These are phyloP conservation scores for thale cress (Arabidopsis thaliana) DNA, from an alignment of 345 rosid genomes.

Conservation along the genomic window DNA sequence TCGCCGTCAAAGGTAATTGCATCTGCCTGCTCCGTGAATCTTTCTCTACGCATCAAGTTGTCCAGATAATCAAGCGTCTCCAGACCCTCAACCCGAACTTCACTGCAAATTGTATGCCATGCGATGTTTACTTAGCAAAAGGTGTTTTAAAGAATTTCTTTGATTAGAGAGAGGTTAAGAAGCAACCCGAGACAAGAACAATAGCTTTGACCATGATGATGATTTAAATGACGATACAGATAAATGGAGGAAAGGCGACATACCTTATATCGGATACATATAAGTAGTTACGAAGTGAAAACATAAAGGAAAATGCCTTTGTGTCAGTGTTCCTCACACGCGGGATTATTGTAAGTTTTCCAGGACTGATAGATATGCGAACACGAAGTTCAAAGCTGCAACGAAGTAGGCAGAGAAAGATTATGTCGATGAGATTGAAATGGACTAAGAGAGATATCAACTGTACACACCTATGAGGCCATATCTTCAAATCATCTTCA, in stretches of 20 bases:
- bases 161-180: neutral
- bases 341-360: conserved; percentile 82
- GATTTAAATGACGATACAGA: neutral
- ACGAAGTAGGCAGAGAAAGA: conserved; percentile 17
- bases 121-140: conserved; percentile 9
- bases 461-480: conserved; percentile 72
- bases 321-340: conserved; percentile 88
- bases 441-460: neutral
- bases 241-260: conserved; percentile 9
- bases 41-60: conserved; percentile 60
- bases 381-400: conserved; percentile 93
- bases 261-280: conserved; percentile 95
- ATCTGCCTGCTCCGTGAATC: conserved; percentile 91
- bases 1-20: conserved; percentile 85
- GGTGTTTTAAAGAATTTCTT: neutral
- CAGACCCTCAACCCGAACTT: conserved; percentile 89
- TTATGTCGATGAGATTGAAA: conserved; percentile 13
- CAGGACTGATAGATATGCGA: conserved; percentile 71
- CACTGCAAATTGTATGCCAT: conserved; percentile 63
- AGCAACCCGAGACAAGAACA: neutral
- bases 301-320: conserved; percentile 76
- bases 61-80: conserved; percentile 91
- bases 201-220: neutral
- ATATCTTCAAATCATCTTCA: conserved; percentile 77
- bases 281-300: conserved; percentile 71